A percentile compares a stretch with the other conserved stretches of the same genome.
These are phyloP conservation scores for Vaccinium darrowii DNA, from an alignment of 148 eudicot genomes.

Conservation along the genomic window DNA sequence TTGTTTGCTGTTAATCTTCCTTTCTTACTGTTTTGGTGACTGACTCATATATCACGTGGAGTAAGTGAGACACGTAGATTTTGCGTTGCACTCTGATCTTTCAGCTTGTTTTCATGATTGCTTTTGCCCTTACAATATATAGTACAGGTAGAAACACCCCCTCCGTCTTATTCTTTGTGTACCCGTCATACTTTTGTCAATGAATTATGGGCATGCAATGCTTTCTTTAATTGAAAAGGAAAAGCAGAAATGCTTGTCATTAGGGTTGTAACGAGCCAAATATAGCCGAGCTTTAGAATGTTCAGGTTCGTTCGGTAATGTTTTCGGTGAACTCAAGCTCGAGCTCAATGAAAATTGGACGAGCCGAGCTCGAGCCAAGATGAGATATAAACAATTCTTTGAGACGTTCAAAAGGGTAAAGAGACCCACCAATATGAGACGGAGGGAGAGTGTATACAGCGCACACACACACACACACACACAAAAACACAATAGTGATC, in stretches of 20 bases:
- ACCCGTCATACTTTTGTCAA: not conserved
- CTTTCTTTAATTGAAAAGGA: not conserved
- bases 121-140: not conserved
- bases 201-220: not conserved
- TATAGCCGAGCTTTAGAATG: too few relatives aligned
- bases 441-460: too few relatives aligned
- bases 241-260: not conserved
- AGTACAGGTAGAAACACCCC: not conserved
- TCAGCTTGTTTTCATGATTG: not conserved
- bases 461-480: too few relatives aligned
- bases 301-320: too few relatives aligned
- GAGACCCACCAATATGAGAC: too few relatives aligned
- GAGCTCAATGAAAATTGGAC: too few relatives aligned
- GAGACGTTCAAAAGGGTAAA: too few relatives aligned
- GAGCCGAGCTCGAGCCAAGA: too few relatives aligned
- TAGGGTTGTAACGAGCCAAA: too few relatives aligned
- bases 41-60: not conserved
- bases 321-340: too few relatives aligned
- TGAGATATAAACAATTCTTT: too few relatives aligned
- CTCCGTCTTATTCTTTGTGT: not conserved
- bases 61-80: not conserved
- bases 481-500: too few relatives aligned
- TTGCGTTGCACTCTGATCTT: constrained; percentile 3
- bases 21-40: not conserved
- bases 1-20: not conserved